Base-by-base conservation (phyloP, 306 rosid species). In the Psophocarpus tetragonolobus region DNA sequence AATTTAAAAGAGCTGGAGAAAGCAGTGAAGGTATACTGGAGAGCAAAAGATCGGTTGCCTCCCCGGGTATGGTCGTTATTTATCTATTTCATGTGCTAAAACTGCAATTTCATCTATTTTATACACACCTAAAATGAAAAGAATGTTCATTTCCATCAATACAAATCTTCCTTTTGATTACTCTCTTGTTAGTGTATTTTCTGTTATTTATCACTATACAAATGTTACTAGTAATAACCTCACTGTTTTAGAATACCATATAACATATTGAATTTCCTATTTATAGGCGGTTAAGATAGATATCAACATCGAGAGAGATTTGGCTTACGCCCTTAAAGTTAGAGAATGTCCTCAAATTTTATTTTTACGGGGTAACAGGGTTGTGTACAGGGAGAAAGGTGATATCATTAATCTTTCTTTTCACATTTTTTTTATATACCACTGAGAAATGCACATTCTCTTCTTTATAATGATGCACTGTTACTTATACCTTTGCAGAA, bases 311-410 rank as follows among this genome's bases (percentile, higher is more conserved):
- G 94, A 95, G 94, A 90, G 79, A 66, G 99, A 95, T 74, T 84
- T 92, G 88, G 97, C 98, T 24, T 95, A 92, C 70, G 99, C 98
- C 67, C 85, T 92, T 36, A 90, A 90, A 81, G 94, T 89, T 76
- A 88, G 79, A 73, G 94, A 88, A 45, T 84, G 98, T 69, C 98
- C 99, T 15, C 91, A 92, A 80, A 85, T 95, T 78, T 84, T 95
- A 64, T 95, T 92, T 63, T 66, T 95, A 44, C 76, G 91, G 21
- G 99, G 99, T 39, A 81, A 91, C 85, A 85, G 45, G 83, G 79
- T 92, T 56, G 80, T 95, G 45, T 96, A 92, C 91, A 85, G 96
- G 77, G 98, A 96, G 82, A 96, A 84, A 88, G 99, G 99, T 95
- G 67, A 79, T 85, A 84, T 44, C 78, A 17, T 41, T 80, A 78